Conservation (phyloP, 306 rosid genomes). For the Glycine latifolia region DNA sequence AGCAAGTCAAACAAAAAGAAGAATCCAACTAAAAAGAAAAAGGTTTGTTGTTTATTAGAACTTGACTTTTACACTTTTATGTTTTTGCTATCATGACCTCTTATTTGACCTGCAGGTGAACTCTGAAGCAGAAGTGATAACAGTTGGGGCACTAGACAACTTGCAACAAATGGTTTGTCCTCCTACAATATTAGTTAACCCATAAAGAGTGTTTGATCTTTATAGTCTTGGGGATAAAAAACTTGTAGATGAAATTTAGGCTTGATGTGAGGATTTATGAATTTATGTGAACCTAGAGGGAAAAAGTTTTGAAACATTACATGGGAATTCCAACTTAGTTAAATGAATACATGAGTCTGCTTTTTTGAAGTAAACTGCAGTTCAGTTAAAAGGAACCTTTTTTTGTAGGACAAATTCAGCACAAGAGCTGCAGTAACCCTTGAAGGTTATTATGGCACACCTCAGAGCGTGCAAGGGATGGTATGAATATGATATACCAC, state of each 20-base stretch:
- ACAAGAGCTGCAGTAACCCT: conserved; percentile 84
- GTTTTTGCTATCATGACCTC: conserved; percentile 42
- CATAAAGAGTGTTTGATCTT: conserved; percentile 31
- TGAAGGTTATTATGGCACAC: conserved; percentile 87
- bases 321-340: conserved; percentile 34
- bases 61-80: conserved; percentile 21
- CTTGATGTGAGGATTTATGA: background rate
- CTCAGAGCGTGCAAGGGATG: conserved; percentile 89
- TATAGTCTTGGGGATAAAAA: background rate
- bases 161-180: conserved; percentile 94
- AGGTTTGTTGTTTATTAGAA: conserved; percentile 61
- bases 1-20: conserved; percentile 83
- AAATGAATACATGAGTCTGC: conserved; percentile 22
- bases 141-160: conserved; percentile 86
- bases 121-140: conserved; percentile 76
- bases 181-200: conserved; percentile 32
- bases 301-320: conserved; percentile 15
- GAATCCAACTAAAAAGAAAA: conserved; percentile 90
- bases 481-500: conserved; percentile 55
- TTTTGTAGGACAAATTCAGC: conserved; percentile 82
- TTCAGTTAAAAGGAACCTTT: conserved; percentile 33
- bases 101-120: conserved; percentile 66
- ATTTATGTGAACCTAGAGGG: conserved; percentile 20
- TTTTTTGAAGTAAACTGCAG: conserved; percentile 42
- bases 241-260: conserved; percentile 25